These are phyloP conservation scores for Boletus reticuloceps DNA, from an alignment of 768 basidiomycete genomes.

Conservation along the genomic window DNA sequence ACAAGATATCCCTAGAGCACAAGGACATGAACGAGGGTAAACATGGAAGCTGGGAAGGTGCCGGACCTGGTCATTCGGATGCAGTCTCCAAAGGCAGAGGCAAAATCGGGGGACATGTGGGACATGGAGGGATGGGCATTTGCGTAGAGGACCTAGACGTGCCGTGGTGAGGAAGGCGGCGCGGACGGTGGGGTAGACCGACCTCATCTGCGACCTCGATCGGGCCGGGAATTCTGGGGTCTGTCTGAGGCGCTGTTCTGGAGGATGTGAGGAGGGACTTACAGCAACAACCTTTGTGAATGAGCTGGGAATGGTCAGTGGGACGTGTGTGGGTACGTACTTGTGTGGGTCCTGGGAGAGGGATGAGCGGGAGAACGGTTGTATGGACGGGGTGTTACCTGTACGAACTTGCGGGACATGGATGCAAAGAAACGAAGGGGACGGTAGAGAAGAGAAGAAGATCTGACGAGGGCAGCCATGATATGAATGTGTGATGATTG, in stretches of 20 bases:
- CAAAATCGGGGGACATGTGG: slow-evolving; percentile 87
- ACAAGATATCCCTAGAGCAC: slow-evolving; percentile 61
- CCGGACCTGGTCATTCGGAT: slow-evolving; percentile 74
- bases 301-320: slow-evolving; percentile 23
- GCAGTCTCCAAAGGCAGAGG: slow-evolving; percentile 84
- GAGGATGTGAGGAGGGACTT: neutral
- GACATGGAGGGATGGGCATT: slow-evolving; percentile 92
- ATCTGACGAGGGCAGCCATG: slow-evolving; percentile 7
- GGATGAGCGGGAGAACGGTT: neutral
- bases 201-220: slow-evolving; percentile 65
- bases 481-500: neutral
- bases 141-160: slow-evolving; percentile 73
- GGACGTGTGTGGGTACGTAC: slow-evolving; percentile 31
- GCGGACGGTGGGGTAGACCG: slow-evolving; percentile 4
- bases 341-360: slow-evolving; percentile 42
- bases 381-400: neutral
- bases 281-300: slow-evolving; percentile 50
- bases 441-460: neutral
- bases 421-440: neutral
- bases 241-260: neutral
- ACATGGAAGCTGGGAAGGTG: neutral
- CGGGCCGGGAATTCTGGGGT: slow-evolving; percentile 56
- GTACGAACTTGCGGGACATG: slow-evolving; percentile 25
- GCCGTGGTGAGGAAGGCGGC: neutral
- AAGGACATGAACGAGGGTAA: neutral